Evolutionary conservation across 1,284 basidiomycete species (phyloP).

Genomic region (Fomitopsis pinicola): DNA sequence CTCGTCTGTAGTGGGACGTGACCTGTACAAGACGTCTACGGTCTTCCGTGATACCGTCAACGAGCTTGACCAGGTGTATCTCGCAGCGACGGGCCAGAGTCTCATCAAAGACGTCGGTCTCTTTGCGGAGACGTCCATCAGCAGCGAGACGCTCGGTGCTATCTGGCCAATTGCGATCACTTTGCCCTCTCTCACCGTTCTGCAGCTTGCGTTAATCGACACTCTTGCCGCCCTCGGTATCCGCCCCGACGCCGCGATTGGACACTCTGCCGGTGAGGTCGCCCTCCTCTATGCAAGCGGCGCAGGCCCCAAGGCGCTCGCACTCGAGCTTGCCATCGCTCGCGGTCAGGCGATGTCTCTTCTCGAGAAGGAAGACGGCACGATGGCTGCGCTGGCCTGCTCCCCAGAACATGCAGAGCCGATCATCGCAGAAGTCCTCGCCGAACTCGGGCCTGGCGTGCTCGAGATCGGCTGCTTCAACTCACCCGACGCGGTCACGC

Average conservation of each 20-base stretch:
- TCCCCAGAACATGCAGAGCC: constrained; percentile 18
- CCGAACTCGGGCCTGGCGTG: constrained; percentile 7
- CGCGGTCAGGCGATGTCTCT: constrained; percentile 32
- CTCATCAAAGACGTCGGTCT: constrained; percentile 31
- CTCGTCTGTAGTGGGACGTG: constrained; percentile 32
- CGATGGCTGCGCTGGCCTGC: constrained; percentile 42
- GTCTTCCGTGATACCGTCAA: constrained; percentile 34
- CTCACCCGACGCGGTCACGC: constrained; percentile 27
- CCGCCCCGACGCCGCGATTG: constrained; percentile 33
- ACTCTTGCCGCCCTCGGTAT: constrained; percentile 31
- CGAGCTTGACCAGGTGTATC: constrained; percentile 31
- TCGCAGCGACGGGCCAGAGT: constrained; percentile 27
- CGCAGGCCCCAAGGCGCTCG: constrained; percentile 33
- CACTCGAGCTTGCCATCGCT: constrained; percentile 35
- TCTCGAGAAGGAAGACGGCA: constrained; percentile 28
- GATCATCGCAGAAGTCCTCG: constrained; percentile 17
- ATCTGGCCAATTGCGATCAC: constrained; percentile 31
- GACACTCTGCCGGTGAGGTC: constrained; percentile 41
- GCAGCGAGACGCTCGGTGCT: constrained; percentile 20
- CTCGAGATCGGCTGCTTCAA: constrained; percentile 38
- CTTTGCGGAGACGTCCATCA: constrained; percentile 19
- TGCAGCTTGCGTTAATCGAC: constrained; percentile 43
- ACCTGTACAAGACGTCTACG: constrained; percentile 31
- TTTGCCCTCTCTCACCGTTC: constrained; percentile 34
- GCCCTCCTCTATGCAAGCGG: constrained; percentile 40